Evolutionary conservation across 1,284 basidiomycete genomes (phyloP).

Genomic region (Leccinum pachyderme): DNA sequence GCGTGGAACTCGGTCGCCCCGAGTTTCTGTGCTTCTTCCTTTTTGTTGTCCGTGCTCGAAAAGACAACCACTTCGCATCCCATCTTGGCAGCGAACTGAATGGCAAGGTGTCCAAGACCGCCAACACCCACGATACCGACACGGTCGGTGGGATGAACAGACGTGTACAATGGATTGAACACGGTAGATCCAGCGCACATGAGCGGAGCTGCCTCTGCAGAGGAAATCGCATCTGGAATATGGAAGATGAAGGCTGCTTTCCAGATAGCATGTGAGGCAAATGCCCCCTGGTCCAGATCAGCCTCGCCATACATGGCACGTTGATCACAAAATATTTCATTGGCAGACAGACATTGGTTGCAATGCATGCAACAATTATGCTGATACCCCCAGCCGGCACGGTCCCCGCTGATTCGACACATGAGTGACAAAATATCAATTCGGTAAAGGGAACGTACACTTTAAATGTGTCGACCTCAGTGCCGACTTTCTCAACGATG

Average conservation of each 20-base stretch:
- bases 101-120: constrained; percentile 38
- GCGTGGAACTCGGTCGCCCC: constrained; percentile 47
- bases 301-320: constrained; percentile 27
- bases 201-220: constrained; percentile 35
- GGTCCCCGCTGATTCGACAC: constrained; percentile 23
- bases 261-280: constrained; percentile 35
- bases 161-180: constrained; percentile 27
- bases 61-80: constrained; percentile 59
- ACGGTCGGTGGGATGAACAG: constrained; percentile 33
- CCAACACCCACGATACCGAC: constrained; percentile 38
- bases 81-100: constrained; percentile 41
- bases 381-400: constrained; percentile 33
- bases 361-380: constrained; percentile 29
- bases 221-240: constrained; percentile 33
- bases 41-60: constrained; percentile 54
- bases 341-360: constrained; percentile 29
- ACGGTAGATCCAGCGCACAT: constrained; percentile 41
- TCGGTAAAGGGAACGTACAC: constrained; percentile 15
- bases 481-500: constrained; percentile 31
- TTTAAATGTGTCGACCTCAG: constrained; percentile 31
- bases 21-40: constrained; percentile 51
- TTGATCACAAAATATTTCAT: constrained; percentile 30
- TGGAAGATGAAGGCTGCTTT: constrained; percentile 34
- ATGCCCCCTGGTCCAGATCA: constrained; percentile 35
- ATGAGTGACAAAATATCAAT: background rate